Base-by-base conservation (phyloP, 306 rosid genomes). In the Cyamopsis tetragonoloba region DNA sequence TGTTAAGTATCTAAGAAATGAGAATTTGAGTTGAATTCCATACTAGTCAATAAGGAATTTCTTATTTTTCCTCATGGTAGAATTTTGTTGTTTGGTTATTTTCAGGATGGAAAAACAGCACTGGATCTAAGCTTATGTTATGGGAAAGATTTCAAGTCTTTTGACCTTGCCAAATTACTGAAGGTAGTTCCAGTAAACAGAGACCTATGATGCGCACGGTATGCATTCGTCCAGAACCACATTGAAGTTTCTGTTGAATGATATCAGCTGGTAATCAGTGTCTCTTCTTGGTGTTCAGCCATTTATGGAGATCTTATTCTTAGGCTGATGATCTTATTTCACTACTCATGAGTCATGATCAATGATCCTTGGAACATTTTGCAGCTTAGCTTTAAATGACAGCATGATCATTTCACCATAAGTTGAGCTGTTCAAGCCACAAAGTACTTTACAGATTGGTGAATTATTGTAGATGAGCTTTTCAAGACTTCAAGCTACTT, bases 61-160 rank as follows among this genome's bases (percentile, higher is more conserved):
- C 12, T 64, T 18, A 8, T 57, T 26, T 28, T 22, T 23, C 24
- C 67, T 72, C 63, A 7, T 35, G 19, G 14, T 71, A 14, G 38
- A 58, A 73, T 30, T 26, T 56, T 7, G 62, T 58, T 77, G 13
- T 27, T 30, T 60, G 26, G n/a, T 31, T 62, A 59, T 73, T 62
- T 83, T 83, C 87, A 93, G 99, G 96, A 81, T n/a, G 97, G 99
- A 31, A 86, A 76, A 79, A 88, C 91, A 37, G 70, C 96, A 10
- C 42, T 93, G 82, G 96, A 93, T 83, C 70, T 89, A 57, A 78
- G 91, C 71, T 49, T 90, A 5, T 88, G 97, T 82, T 93, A 81
- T 70, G 98, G 98, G 53, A 93, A 86, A 75, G 87, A 88, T 62
- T 93, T 89, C 84, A 86, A 84, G 79, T 90, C 98, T 18, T 88